phyloP scores from a whole-genome alignment of 177 flowering plant genomes.

The Vitis hybrid region DNA sequence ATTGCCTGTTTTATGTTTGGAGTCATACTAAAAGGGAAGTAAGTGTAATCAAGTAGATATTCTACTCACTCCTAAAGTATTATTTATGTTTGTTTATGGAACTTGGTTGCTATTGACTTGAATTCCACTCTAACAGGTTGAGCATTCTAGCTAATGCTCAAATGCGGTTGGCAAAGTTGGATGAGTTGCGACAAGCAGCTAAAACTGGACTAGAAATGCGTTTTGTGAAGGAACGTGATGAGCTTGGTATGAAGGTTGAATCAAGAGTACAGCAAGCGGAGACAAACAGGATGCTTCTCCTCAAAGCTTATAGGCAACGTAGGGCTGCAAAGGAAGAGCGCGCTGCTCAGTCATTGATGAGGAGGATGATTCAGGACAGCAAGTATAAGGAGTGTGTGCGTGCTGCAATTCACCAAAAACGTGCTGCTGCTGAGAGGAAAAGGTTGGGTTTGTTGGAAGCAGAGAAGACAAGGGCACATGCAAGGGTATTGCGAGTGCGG shows the following conservation, averaged over 20 bases:
- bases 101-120: neutral
- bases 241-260: constrained; percentile 74
- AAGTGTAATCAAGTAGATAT: no score
- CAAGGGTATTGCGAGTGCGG: constrained; percentile 61
- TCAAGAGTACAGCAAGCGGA: constrained; percentile 82
- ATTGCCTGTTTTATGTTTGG: no score
- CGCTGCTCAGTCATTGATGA: constrained; percentile 60
- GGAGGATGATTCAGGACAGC: constrained; percentile 67
- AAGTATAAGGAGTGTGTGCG: constrained; percentile 77
- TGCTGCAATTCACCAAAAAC: constrained; percentile 80
- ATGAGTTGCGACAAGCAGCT: constrained; percentile 89
- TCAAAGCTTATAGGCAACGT: constrained; percentile 66
- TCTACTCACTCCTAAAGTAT: no score
- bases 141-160: constrained; percentile 75
- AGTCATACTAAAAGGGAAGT: no score
- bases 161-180: constrained; percentile 79
- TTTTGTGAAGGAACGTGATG: constrained; percentile 62
- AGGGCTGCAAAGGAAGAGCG: constrained; percentile 76
- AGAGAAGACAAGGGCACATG: constrained; percentile 76
- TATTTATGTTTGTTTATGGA: neutral
- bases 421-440: constrained; percentile 92
- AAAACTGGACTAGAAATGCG: constrained; percentile 76
- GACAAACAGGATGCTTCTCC: constrained; percentile 76
- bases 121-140: constrained; percentile 41
- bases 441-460: constrained; percentile 79